Evolutionary conservation across 2,329 filamentous ascomycete genomes (phyloP).

Genomic region (Colletotrichum phormii): DNA sequence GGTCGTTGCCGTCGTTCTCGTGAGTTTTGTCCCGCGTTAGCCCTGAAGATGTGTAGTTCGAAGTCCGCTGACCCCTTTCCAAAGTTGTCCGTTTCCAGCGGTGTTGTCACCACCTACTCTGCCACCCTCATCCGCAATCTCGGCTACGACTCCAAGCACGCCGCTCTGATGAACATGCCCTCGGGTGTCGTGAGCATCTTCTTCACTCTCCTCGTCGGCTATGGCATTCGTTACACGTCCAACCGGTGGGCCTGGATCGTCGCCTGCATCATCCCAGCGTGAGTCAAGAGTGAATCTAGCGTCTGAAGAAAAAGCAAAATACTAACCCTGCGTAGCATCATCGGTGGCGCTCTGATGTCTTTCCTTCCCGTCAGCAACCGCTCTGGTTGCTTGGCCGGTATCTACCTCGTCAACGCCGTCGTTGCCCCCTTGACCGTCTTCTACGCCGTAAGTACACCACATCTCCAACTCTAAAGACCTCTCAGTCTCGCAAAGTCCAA

Average conservation of each 20-base stretch:
- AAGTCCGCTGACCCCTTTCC: neutral
- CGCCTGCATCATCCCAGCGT: constrained; percentile 60
- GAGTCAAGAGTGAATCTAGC: constrained; percentile 34
- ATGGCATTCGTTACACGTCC: constrained; percentile 58
- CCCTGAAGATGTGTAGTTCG: neutral
- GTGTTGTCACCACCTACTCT: constrained; percentile 67
- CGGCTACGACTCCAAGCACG: constrained; percentile 55
- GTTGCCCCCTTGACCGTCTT: constrained; percentile 58
- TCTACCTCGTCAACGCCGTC: constrained; percentile 64
- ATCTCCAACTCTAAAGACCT: neutral
- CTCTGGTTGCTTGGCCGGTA: constrained; percentile 59
- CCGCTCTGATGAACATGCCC: constrained; percentile 67
- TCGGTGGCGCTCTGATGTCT: constrained; percentile 65
- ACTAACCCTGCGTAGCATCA: constrained; percentile 46
- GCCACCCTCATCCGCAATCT: constrained; percentile 63
- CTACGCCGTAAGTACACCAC: constrained; percentile 51
- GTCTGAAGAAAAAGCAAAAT: neutral
- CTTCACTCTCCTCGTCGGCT: constrained; percentile 61
- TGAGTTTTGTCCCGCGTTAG: constrained; percentile 42
- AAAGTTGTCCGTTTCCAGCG: constrained; percentile 61
- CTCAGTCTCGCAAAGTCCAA: too few species aligned
- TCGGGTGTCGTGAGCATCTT: constrained; percentile 64
- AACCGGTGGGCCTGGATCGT: constrained; percentile 64
- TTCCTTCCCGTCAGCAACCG: constrained; percentile 60
- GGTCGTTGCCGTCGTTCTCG: constrained; percentile 59